Evolutionary conservation across 2,329 filamentous ascomycete genomes (phyloP), one percentile per base, ranked within the genome.

Genomic region (Colletotrichum australisinense): DNA sequence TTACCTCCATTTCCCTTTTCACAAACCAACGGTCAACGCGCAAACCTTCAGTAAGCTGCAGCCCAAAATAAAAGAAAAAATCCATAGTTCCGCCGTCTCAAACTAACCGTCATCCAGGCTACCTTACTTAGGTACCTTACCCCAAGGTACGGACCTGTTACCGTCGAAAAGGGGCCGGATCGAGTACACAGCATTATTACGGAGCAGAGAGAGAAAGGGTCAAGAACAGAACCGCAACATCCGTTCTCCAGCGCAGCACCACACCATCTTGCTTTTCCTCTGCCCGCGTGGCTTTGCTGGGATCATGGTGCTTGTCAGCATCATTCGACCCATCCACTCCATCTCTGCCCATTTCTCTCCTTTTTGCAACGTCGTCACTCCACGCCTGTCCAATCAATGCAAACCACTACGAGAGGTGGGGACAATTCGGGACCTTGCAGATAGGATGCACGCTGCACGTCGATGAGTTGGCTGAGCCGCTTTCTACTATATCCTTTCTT

Each of bases 271-370:
- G 52, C 26, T n/a, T 26, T 28, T 69, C 32, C 57, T 70, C 42
- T 53, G 70, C 59, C 59, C 70, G 70, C 66, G 70, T 73, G 70
- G 66, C 66, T 49, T 24, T 53, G 32, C 58, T 24, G 11, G 65
- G 65, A 72, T 72, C 69, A 46, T 28, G 28, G 67, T 55, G 53
- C 70, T 72, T 72, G 64, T 68, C 69, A 38, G 58, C 42, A 24
- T 24, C 35, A 30, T 57, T 24, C 32, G 26, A 52, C 49, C 49
- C 63, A 32, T 32, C 9, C 30, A 32, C 30, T 32, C 30, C 30
- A 12, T 63, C 26, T 56, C 28, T 64, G 58, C 69, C 38, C 42
- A 38, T n/a, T 58, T 38, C 49, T n/a, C 30, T 42, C 26, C 30
- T 46, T 30, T 49, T 55, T 4, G 42, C 42, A 49, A n/a, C 28